These are phyloP conservation scores for Talaromyces liani DNA, from an alignment of 495 filamentous ascomycete genomes.

Conservation along the genomic window DNA sequence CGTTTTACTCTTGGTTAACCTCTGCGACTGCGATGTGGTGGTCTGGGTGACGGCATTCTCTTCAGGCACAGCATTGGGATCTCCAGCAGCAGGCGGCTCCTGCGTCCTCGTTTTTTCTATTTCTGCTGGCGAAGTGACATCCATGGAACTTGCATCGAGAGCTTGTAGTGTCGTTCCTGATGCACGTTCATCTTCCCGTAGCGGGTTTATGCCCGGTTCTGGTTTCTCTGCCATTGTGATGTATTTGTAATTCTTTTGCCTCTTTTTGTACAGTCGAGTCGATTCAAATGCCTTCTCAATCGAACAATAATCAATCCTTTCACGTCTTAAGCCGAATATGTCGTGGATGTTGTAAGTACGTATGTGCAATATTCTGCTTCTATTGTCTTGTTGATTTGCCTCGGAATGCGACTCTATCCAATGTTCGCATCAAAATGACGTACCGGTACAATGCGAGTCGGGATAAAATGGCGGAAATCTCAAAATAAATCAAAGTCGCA, in stretches of 20 bases:
- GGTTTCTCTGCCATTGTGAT: not conserved
- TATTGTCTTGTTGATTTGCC: not conserved
- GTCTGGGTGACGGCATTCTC: constrained; percentile 2
- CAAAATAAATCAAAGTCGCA: not conserved
- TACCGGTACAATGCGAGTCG: not conserved
- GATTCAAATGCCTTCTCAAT: not conserved
- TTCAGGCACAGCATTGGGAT: constrained; percentile 1
- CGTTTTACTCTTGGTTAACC: constrained; percentile 42
- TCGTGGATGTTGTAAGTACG: not conserved
- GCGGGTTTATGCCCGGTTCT: not conserved
- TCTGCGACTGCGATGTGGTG: constrained; percentile 31
- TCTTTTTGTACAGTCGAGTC: not conserved
- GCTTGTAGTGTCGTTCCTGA: not conserved
- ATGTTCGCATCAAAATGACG: not conserved
- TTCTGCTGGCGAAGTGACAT: not conserved
- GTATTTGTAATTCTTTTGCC: not conserved
- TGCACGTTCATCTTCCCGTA: not conserved
- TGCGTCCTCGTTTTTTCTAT: not conserved
- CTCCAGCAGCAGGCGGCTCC: not conserved
- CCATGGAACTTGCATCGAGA: not conserved
- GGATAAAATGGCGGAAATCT: not conserved
- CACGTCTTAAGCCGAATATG: not conserved
- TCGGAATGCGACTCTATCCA: not conserved
- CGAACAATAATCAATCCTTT: not conserved
- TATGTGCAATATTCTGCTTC: not conserved